These are phyloP conservation scores for Salmacisia buchloeana DNA, from an alignment of 1,284 basidiomycete genomes.

Conservation along the genomic window DNA sequence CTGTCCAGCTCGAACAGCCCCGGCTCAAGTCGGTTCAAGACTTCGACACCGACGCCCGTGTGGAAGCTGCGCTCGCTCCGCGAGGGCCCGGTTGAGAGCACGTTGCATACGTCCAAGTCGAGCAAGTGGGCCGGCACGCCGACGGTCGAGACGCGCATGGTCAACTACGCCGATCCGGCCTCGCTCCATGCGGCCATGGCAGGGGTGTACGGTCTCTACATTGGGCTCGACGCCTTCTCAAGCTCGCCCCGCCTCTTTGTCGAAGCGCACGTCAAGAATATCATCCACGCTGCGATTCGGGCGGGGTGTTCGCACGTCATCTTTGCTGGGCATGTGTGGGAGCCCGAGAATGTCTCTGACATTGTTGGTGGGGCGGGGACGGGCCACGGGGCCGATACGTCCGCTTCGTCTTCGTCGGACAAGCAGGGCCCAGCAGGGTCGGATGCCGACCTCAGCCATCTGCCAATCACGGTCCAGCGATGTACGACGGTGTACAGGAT, in stretches of 20 bases:
- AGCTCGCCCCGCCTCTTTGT: background rate
- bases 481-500: background rate
- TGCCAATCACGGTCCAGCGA: background rate
- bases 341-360: background rate
- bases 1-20: no score
- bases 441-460: background rate
- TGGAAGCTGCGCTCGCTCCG: background rate
- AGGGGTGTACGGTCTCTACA: background rate
- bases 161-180: background rate
- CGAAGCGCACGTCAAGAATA: background rate
- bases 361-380: background rate
- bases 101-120: background rate
- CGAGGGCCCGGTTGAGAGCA: background rate
- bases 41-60: background rate
- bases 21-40: background rate
- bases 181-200: background rate
- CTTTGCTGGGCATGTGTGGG: slow-evolving; percentile 1
- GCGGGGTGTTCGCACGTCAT: background rate
- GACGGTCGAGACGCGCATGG: background rate
- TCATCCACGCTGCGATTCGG: background rate
- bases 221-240: background rate
- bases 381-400: background rate
- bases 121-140: background rate
- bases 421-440: background rate
- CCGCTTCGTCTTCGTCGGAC: background rate